Conservation (phyloP, 306 rosid genomes). For the Prunus davidiana region DNA sequence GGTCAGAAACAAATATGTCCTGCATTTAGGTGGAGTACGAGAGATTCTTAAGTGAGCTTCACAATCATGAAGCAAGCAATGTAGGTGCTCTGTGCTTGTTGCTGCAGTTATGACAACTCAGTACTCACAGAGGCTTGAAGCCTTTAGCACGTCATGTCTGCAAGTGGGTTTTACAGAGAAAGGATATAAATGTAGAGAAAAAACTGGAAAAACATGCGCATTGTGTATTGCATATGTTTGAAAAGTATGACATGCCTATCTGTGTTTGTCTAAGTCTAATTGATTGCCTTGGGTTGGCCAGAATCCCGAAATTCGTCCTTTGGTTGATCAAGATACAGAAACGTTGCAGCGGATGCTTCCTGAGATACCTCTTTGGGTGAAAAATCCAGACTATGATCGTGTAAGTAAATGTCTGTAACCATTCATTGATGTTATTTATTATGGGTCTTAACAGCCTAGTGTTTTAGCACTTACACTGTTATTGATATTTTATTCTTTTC, state of each 20-base stretch:
- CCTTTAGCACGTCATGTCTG: not conserved
- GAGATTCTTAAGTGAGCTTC: not conserved
- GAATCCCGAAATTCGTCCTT: constrained; percentile 63
- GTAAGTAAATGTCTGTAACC: constrained; percentile 34
- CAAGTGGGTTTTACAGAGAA: not conserved
- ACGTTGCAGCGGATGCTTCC: constrained; percentile 70
- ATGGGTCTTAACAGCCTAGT: not conserved
- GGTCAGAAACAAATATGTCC: not conserved
- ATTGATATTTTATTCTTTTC: constrained; percentile 4
- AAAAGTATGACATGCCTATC: not conserved
- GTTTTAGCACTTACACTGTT: constrained; percentile 6
- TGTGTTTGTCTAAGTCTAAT: not conserved
- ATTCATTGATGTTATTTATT: not conserved
- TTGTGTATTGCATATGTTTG: not conserved
- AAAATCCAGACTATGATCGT: constrained; percentile 90
- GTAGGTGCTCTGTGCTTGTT: not conserved
- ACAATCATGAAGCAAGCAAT: not conserved
- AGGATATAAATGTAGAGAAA: not conserved
- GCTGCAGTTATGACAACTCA: not conserved
- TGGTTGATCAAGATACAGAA: constrained; percentile 64
- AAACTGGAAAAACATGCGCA: no score
- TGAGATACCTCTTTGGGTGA: constrained; percentile 95
- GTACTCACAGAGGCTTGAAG: no score
- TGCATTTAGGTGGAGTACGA: not conserved
- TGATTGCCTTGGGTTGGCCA: constrained; percentile 24